phyloP scores from a whole-genome alignment of 345 rosid species.

The Arabidopsis thaliana region DNA sequence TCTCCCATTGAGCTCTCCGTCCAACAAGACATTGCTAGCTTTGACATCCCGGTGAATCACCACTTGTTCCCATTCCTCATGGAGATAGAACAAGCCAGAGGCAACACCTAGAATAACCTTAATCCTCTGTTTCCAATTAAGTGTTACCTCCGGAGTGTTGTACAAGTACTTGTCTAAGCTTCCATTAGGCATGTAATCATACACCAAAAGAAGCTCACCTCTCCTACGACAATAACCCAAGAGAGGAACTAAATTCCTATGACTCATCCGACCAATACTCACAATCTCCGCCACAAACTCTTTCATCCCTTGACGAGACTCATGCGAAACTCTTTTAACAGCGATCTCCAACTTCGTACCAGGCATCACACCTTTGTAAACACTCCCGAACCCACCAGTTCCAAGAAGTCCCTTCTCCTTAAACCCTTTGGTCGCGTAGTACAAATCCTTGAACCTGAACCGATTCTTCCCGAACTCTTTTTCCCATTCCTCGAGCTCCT shows the following conservation, averaged over 20 bases:
- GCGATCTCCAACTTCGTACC: constrained; percentile 63
- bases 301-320: constrained; percentile 84
- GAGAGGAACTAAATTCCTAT: constrained; percentile 81
- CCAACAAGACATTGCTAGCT: constrained; percentile 84
- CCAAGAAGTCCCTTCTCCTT: constrained; percentile 74
- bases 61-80: constrained; percentile 86
- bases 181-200: constrained; percentile 92
- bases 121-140: constrained; percentile 81
- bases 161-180: constrained; percentile 83
- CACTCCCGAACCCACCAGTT: constrained; percentile 82
- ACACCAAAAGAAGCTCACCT: constrained; percentile 77
- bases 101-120: constrained; percentile 75
- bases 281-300: constrained; percentile 88
- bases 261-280: constrained; percentile 91
- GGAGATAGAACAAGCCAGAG: constrained; percentile 79
- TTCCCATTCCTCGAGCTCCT: constrained; percentile 79
- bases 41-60: constrained; percentile 92
- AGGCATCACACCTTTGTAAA: constrained; percentile 70
- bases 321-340: constrained; percentile 76
- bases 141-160: constrained; percentile 55
- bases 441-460: constrained; percentile 68
- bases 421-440: constrained; percentile 73
- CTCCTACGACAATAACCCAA: constrained; percentile 80
- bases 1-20: constrained; percentile 74
- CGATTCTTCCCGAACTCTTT: constrained; percentile 79